phyloP scores from a whole-genome alignment of 2,329 filamentous ascomycete genomes.

The Paecilomyces dactylethromorphus region DNA sequence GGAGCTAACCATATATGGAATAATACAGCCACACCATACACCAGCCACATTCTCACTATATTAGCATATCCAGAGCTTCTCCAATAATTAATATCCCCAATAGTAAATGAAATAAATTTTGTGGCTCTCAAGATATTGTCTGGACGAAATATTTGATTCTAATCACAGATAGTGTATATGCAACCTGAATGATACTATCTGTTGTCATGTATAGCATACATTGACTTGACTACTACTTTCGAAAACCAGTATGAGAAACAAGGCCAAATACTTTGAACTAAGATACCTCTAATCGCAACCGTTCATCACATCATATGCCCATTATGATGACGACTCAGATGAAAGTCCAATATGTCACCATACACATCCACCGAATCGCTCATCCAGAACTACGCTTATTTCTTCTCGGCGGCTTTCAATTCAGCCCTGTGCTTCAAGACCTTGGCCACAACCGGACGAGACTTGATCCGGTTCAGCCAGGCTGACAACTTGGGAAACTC shows the following conservation, averaged over 20 bases:
- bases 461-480: conserved; percentile 23
- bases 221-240: neutral
- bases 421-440: conserved; percentile 9
- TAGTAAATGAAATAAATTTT: neutral
- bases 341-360: neutral
- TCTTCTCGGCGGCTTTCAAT: neutral
- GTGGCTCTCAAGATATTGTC: neutral
- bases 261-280: neutral
- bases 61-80: neutral
- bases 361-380: neutral
- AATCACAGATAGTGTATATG: neutral
- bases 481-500: conserved; percentile 21
- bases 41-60: neutral
- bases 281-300: neutral
- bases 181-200: neutral
- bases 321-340: neutral
- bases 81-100: neutral
- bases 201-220: neutral
- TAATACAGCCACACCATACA: neutral
- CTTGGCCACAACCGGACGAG: conserved; percentile 19
- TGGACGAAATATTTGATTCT: neutral
- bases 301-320: neutral
- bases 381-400: neutral
- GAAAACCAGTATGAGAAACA: neutral
- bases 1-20: conserved; percentile 6